Evolutionary conservation across 805 yeast species (phyloP).

Genomic region (Zygosaccharomyces lentus): DNA sequence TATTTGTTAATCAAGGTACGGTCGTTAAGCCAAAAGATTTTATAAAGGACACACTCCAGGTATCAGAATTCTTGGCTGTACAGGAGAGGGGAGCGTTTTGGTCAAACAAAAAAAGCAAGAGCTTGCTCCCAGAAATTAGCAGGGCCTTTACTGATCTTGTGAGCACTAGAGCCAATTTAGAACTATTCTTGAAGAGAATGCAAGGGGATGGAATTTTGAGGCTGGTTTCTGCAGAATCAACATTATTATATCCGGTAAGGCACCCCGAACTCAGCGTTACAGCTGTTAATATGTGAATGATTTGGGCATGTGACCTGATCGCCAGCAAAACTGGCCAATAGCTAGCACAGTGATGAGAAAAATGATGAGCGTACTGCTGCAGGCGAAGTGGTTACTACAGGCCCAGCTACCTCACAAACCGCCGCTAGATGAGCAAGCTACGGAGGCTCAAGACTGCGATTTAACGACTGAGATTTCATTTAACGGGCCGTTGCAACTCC

Average conservation of each 20-base stretch:
- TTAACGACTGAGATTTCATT: not conserved
- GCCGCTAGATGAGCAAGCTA: not conserved
- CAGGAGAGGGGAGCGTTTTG: slow-evolving; percentile 5
- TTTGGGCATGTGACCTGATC: slow-evolving; percentile 2
- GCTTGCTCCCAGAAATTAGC: not conserved
- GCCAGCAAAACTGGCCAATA: not conserved
- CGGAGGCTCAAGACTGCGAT: not conserved
- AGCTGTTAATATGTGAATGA: not conserved
- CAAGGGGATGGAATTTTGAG: not conserved
- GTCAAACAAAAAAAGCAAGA: not conserved
- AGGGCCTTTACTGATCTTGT: not conserved
- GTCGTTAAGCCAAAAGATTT: not conserved
- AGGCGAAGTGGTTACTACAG: not conserved
- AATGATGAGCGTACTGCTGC: not conserved
- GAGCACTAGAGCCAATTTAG: not conserved
- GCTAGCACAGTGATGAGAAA: not conserved
- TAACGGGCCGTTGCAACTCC: not conserved
- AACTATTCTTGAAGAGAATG: not conserved
- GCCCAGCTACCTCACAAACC: not conserved
- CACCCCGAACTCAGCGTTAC: not conserved
- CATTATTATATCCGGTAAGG: not conserved
- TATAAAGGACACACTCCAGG: slow-evolving; percentile 3
- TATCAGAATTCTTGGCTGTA: slow-evolving; percentile 3
- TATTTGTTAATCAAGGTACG: slow-evolving; percentile 5
- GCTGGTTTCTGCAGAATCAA: not conserved